A percentile compares a stretch with the other conserved stretches of the same genome.
Conservation (phyloP, 2,329 filamentous ascomycete genomes). For the Cryphonectria carpinicola region DNA sequence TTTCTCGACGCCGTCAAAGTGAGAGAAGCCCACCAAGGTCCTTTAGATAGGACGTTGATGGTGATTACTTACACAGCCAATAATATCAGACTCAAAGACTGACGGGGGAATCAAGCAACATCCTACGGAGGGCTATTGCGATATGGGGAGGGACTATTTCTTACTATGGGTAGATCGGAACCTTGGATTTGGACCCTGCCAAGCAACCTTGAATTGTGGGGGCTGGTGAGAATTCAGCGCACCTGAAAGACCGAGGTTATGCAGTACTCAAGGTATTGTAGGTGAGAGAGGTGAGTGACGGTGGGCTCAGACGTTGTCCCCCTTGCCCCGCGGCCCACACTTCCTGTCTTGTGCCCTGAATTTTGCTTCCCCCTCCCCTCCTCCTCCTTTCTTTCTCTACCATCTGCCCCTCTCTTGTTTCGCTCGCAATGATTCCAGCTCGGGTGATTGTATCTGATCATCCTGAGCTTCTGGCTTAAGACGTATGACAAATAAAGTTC, state of each 20-base stretch:
- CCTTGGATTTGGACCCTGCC: neutral
- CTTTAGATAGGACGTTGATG: no score
- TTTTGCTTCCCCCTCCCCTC: neutral
- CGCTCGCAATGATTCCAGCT: neutral
- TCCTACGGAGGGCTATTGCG: neutral
- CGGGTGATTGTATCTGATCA: neutral
- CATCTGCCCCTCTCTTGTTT: neutral
- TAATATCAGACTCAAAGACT: neutral
- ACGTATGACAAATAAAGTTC: neutral
- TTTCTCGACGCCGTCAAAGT: neutral
- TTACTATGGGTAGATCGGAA: neutral
- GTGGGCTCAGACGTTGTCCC: no score
- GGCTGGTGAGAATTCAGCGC: neutral
- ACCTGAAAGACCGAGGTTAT: neutral
- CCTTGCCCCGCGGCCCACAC: no score
- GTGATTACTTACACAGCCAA: neutral
- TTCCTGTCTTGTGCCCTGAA: neutral
- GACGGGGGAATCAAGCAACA: no score
- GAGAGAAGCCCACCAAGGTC: no score
- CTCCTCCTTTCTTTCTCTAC: no score
- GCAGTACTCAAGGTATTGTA: neutral
- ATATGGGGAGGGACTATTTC: neutral
- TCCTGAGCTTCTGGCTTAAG: neutral
- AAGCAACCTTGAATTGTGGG: conserved; percentile 5
- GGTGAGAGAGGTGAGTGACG: neutral